Conservation (phyloP, 2,329 filamentous ascomycete genomes). For the Colletotrichum orbiculare region DNA sequence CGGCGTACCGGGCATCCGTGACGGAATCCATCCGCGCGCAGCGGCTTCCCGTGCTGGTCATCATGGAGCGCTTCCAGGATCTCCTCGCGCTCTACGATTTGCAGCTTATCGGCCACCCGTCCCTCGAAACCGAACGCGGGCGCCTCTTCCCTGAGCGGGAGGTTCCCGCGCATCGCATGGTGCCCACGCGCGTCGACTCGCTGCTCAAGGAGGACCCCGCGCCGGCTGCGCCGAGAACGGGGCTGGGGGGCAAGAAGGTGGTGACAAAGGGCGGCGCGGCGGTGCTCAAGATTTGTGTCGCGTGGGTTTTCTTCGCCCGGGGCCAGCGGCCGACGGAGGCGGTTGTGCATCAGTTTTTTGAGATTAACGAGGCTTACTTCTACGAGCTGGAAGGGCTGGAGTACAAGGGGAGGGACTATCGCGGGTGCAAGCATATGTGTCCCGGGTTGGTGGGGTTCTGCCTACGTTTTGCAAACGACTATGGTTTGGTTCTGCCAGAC, state of each 20-base stretch:
- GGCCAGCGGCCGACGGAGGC: constrained; percentile 13
- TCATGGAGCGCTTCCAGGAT: constrained; percentile 27
- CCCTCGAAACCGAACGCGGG: not conserved
- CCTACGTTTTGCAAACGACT: constrained; percentile 6
- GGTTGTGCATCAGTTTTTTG: constrained; percentile 23
- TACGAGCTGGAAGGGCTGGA: constrained; percentile 25
- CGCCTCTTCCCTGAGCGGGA: constrained; percentile 2
- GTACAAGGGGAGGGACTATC: constrained; percentile 10
- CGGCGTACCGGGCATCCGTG: constrained; percentile 3
- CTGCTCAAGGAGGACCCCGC: constrained; percentile 8
- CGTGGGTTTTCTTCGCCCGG: constrained; percentile 21
- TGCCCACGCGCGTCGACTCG: constrained; percentile 15
- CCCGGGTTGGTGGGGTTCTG: constrained; percentile 5
- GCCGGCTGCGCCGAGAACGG: not conserved
- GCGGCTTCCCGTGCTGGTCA: constrained; percentile 14
- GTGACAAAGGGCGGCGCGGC: constrained; percentile 22
- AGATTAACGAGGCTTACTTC: constrained; percentile 20
- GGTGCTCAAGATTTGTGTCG: constrained; percentile 27
- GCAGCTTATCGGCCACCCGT: constrained; percentile 13
- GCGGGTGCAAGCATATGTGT: constrained; percentile 11
- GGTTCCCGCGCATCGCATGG: constrained; percentile 1
- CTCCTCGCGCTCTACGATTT: constrained; percentile 17
- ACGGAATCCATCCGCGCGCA: constrained; percentile 14
- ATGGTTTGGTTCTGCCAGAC: not conserved
- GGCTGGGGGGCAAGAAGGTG: not conserved